Evolutionary conservation across 1,284 basidiomycete species (phyloP), one percentile per base, ranked within the genome.

Genomic region (Ustilago tritici): DNA sequence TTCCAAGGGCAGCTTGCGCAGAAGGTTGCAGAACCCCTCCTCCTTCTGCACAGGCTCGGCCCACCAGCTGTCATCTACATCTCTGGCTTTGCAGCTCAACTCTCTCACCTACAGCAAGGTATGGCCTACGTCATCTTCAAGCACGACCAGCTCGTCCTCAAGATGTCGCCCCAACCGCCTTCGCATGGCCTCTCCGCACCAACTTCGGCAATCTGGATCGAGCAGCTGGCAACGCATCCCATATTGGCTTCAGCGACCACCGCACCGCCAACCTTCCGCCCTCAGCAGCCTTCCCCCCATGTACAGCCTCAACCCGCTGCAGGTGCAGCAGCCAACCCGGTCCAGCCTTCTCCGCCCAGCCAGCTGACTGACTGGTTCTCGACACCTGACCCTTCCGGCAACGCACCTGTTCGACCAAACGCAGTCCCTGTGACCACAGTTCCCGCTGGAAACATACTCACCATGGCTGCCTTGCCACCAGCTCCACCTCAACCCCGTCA

Each of bases 361-460:
- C 65, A 71, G 60, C 56, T 61, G 41, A 65, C 58, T 50, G 63
- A 72, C 49, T 77, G 75, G 75, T 77, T 77, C 36, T 53, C 66
- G 11, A 77, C 75, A 6, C 75, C 75, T 19, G 62, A 56, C 11
- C 74, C 74, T 5, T 19, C 46, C 10, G 52, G 7, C 34, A n/a
- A 54, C 4, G 19, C 31, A 10, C 28, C 38, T 10, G 34, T 23
- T 35, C 56, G 34, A 9, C 34, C 34, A 5, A 40, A 14, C n/a
- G 11, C 63, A 41, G 54, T 23, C 34, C 31, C 62, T 9, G 14
- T 49, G 15, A n/a, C 19, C 34, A 32, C 59, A 7, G 40, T 63
- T 8, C 4, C 47, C 6, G 0, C 23, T 28, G 3, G 3, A 28
- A 28, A 28, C 23, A 28, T 28, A 28, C 23, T 3, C 23, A 23